Percentiles rank a stretch among this genome's conserved stretches.
phyloP scores from a whole-genome alignment of 1,284 basidiomycete genomes.

The Cryptococcus deneoformans region DNA sequence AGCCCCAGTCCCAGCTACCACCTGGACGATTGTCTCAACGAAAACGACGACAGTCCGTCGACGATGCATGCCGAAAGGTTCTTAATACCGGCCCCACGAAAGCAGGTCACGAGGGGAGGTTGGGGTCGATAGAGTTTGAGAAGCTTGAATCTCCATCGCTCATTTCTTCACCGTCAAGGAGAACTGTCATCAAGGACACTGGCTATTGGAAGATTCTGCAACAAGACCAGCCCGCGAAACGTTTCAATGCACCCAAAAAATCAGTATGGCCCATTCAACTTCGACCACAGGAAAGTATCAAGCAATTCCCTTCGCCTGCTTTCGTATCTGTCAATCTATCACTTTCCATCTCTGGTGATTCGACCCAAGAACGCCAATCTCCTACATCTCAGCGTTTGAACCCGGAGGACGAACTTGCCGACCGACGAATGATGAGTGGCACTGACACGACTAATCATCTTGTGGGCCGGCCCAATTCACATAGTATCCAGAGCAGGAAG shows the following conservation, averaged over 20 bases:
- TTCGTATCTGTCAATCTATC: not conserved
- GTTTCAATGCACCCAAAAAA: not conserved
- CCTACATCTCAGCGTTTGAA: not conserved
- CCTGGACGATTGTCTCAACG: no score
- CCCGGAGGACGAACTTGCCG: not conserved
- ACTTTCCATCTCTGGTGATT: not conserved
- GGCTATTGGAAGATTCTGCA: not conserved
- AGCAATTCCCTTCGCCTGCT: not conserved
- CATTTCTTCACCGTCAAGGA: no score
- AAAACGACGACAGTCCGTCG: no score
- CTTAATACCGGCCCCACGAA: no score
- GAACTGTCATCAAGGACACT: no score
- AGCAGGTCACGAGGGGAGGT: no score
- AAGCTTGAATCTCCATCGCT: not conserved
- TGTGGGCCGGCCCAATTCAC: not conserved
- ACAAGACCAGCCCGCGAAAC: not conserved
- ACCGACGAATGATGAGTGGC: conserved; percentile 4
- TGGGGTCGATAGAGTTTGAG: no score
- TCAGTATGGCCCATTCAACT: not conserved
- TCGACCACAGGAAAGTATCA: not conserved
- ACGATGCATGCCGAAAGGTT: no score
- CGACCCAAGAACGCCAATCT: not conserved
- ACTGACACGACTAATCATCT: conserved; percentile 10
- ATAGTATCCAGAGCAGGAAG: not conserved
- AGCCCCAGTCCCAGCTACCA: not conserved